Evolutionary conservation across 768 basidiomycete species (phyloP), one percentile per base, ranked within the genome.

Genomic region (Hygrocybe punicea): DNA sequence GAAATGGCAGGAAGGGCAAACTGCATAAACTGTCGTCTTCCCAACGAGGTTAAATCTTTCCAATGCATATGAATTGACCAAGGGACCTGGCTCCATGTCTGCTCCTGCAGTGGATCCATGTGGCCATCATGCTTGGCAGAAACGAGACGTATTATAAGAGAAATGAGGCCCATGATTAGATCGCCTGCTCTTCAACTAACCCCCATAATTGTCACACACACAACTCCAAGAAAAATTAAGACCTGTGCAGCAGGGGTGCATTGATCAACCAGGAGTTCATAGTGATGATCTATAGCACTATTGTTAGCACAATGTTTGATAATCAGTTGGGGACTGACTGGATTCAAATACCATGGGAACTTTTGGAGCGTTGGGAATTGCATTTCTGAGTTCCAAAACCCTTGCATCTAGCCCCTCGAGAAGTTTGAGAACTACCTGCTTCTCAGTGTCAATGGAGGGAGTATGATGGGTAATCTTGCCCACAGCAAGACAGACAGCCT

Each of bases 1-100:
- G 34, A 33, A 56, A 51, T 60, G 55, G 37, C 58, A 60, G 54
- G 45, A 10, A 8, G 49, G 52, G 29, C 57, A 58, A 16, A 58
- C 51, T 14, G 52, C 25, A 24, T 53, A 58, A 42, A 29, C 48
- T 1, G 51, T 58, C 16, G 57, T 58, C 16, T 34, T 19, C 17
- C 51, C 50, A 11, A 55, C 52, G n/a, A 58, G 19, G 17, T 58
- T 53, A 37, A 58, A 58, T 35, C 35, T 53, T 17, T 23, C n/a
- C n/a, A 58, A 21, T 44, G 40, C 52, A 16, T 14, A 19, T 40
- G n/a, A 34, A 58, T 58, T 16, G 51, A 36, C 9, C 23, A 10
- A 17, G 57, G 57, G 29, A 56, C 35, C 29, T 56, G 24, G 24
- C 21, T 29, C 23, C 25, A 25, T 21, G 33, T 37, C 21, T 23